Evolutionary conservation across 306 rosid genomes (phyloP), one percentile per base, ranked within the genome.

Genomic region (Vicia villosa): DNA sequence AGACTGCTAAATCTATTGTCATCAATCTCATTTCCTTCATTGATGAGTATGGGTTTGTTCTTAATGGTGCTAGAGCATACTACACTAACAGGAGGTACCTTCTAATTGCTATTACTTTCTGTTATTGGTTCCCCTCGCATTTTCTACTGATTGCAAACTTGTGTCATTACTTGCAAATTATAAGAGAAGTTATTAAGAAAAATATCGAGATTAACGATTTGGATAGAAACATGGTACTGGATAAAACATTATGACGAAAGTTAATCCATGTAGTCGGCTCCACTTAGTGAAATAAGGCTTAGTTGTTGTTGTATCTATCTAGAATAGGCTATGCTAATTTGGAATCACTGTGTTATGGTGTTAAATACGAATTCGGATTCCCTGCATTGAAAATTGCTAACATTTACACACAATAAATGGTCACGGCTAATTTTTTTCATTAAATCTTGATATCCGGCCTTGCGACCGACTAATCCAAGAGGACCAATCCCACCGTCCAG

Each of bases 51-150:
- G 99, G 97, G 3, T 83, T 81, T 78, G 99, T 91, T 37, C 88
- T 86, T 28, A 91, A 91, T 69, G 97, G 97, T 77, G 92, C 99
- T 11, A 91, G 96, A 79, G 78, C 79, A 7, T 94, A 91, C 75
- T 94, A 89, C 84, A 87, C 89, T 26, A 94, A 94, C 77, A 83
- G 97, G 67, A 94, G 96, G 98, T 88, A 78, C 34, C 49, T 54
- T 46, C 43, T 43, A 16, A 21, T 69, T 54, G 40, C 43, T 42
- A 34, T 20, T 69, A 43, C 63, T 73, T 51, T 63, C 36, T 59
- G 65, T 59, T 34, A 52, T 52, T 21, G 57, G 6, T 62, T 8
- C 20, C 8, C 12, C 30, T 20, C 13, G 5, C 2, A 19, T 50
- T 20, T 34, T 49, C 8, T 36, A 66, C 12, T 46, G 17, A 28